Base-by-base conservation (phyloP, 116 monocot species). In the Zostera marina region DNA sequence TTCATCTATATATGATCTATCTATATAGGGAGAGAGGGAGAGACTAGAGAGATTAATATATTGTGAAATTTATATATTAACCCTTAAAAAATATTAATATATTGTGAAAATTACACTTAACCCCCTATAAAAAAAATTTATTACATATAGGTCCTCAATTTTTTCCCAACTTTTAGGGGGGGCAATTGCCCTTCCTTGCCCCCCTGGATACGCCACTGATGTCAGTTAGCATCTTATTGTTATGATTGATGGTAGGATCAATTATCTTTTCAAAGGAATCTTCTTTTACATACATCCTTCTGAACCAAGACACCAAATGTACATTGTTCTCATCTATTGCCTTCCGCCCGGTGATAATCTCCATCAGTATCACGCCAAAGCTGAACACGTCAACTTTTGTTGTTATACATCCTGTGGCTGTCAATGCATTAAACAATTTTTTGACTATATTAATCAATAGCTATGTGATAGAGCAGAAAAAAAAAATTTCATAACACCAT, bases 281-380 rank as follows among this genome's bases (percentile, higher is more conserved):
- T 46, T 70, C 73, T 58, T 70, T 78, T 19, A 66, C 32, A 46
- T 66, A 73, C 64, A 73, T 69, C 16, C 69, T 44, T 22, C 70
- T 42, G 63, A 78, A 78, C 78, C 73, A 78, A 20, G 69, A 69
- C 22, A 73, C 78, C 10, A 78, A 63, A 57, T 78, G 78, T 41
- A 78, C 63, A 23, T 73, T 70, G 25, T 17, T 78, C 43, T 73
- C 70, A 26, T 73, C 78, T 0, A 78, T 52, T n/a, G 77, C 77
- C 60, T 62, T 77, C 21, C 73, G 21, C 3, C 77, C 72, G 0
- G 77, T 72, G 7, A 78, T 73, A 53, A 78, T 58, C 54, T 78
- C 78, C 78, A 78, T 78, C 13, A 78, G 52, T 58, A 78, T 70
- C 60, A 78, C 78, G 1, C 78, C 78, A 13, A 73, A 78, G 73